Conservation (phyloP, 805 yeast species). For the Suhomyces vadensis region DNA sequence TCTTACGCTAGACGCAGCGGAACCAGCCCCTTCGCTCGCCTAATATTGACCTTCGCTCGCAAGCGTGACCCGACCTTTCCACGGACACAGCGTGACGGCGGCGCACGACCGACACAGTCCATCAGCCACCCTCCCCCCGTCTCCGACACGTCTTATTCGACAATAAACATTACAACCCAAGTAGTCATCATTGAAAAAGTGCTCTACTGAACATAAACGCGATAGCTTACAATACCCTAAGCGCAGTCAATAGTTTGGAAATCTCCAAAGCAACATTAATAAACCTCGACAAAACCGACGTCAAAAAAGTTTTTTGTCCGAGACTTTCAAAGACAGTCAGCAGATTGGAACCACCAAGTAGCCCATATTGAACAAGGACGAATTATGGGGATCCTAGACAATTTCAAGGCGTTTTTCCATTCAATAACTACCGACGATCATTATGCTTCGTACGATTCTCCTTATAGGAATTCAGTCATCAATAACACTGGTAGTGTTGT, state of each 20-base stretch:
- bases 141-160: neutral
- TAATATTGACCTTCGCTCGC: neutral
- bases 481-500: slow-evolving; percentile 8
- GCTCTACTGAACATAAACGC: too few species aligned
- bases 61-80: slow-evolving; percentile 1
- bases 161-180: neutral
- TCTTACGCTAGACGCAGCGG: too few species aligned
- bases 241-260: too few species aligned
- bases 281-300: neutral
- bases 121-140: slow-evolving; percentile 1
- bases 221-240: too few species aligned
- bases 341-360: too few species aligned
- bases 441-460: slow-evolving; percentile 54
- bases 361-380: neutral
- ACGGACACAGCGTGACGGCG: neutral
- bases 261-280: too few species aligned
- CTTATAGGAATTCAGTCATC: slow-evolving; percentile 27
- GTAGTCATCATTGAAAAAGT: too few species aligned
- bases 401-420: slow-evolving; percentile 38
- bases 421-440: slow-evolving; percentile 60
- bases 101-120: slow-evolving; percentile 1
- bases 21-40: too few species aligned
- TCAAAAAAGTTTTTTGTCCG: neutral
- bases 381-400: slow-evolving; percentile 29
- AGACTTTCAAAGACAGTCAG: neutral